phyloP scores from a whole-genome alignment of 2,329 filamentous ascomycete genomes.

The Microascus cirrosus region DNA sequence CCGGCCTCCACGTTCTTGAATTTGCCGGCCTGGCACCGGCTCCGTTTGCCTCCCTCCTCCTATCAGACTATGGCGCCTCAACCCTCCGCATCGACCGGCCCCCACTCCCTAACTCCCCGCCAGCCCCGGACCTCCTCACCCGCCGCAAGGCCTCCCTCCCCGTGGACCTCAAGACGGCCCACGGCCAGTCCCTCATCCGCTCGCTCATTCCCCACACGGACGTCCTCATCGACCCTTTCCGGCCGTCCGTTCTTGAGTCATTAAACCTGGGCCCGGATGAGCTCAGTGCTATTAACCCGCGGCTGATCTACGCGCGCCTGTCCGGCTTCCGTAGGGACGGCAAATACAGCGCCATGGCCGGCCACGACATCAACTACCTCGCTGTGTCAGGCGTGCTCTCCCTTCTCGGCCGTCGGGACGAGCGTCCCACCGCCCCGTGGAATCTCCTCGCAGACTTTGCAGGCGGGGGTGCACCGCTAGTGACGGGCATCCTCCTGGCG shows the following conservation, averaged over 20 bases:
- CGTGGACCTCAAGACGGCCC: slow-evolving; percentile 62
- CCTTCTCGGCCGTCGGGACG: slow-evolving; percentile 59
- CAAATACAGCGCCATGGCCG: slow-evolving; percentile 76
- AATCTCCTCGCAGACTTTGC: slow-evolving; percentile 90
- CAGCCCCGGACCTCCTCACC: slow-evolving; percentile 56
- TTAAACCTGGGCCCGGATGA: slow-evolving; percentile 64
- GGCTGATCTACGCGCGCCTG: slow-evolving; percentile 73
- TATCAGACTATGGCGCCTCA: slow-evolving; percentile 80
- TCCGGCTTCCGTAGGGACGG: slow-evolving; percentile 85
- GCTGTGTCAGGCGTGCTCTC: slow-evolving; percentile 72
- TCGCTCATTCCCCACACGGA: slow-evolving; percentile 54
- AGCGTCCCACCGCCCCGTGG: slow-evolving; percentile 65
- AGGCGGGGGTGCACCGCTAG: slow-evolving; percentile 73
- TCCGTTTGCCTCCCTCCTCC: slow-evolving; percentile 78
- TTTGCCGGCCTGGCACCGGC: slow-evolving; percentile 53
- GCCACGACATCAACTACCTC: slow-evolving; percentile 95
- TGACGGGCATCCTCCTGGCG: slow-evolving; percentile 73
- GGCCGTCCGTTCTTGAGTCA: slow-evolving; percentile 80
- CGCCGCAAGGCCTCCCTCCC: slow-evolving; percentile 72
- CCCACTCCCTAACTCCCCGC: slow-evolving; percentile 27
- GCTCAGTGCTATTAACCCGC: slow-evolving; percentile 57
- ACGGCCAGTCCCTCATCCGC: slow-evolving; percentile 55
- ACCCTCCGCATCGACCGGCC: slow-evolving; percentile 77
- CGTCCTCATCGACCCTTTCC: slow-evolving; percentile 85
- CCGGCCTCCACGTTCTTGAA: slow-evolving; percentile 46